Conservation (phyloP, 331 rosid species). For the Spiraea crenata region DNA sequence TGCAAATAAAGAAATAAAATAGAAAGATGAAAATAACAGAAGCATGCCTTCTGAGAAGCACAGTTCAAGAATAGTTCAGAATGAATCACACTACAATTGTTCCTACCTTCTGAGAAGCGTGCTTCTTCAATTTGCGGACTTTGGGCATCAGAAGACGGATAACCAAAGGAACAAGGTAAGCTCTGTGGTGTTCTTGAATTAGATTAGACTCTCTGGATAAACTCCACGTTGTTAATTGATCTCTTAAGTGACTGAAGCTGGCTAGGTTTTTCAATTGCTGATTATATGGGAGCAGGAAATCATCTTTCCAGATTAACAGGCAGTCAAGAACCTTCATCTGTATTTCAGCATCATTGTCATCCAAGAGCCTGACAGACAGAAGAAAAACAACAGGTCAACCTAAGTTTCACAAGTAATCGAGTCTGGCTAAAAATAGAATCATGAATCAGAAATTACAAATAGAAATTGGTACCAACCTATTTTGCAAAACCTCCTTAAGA, state of each 20-base stretch:
- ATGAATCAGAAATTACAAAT: background rate
- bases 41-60: background rate
- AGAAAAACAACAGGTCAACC: conserved; percentile 6
- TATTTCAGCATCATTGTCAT: conserved; percentile 86
- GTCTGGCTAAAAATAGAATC: background rate
- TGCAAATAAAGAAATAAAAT: background rate
- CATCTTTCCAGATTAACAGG: conserved; percentile 76
- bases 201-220: conserved; percentile 63
- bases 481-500: conserved; percentile 72
- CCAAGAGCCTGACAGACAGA: conserved; percentile 64
- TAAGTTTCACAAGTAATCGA: background rate
- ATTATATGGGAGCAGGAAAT: conserved; percentile 56
- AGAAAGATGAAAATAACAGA: background rate
- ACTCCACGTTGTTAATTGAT: conserved; percentile 89
- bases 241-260: conserved; percentile 58
- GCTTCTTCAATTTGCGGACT: conserved; percentile 79
- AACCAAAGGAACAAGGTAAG: conserved; percentile 64
- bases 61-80: background rate
- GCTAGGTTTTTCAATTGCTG: conserved; percentile 73
- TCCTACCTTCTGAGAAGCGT: conserved; percentile 81
- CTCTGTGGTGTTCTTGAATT: conserved; percentile 68
- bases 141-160: conserved; percentile 83
- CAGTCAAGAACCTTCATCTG: conserved; percentile 82
- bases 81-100: background rate
- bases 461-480: conserved; percentile 50